phyloP scores from a whole-genome alignment of 192 early-diverging fungal species.

The Rhizoclosmatium sp. region DNA sequence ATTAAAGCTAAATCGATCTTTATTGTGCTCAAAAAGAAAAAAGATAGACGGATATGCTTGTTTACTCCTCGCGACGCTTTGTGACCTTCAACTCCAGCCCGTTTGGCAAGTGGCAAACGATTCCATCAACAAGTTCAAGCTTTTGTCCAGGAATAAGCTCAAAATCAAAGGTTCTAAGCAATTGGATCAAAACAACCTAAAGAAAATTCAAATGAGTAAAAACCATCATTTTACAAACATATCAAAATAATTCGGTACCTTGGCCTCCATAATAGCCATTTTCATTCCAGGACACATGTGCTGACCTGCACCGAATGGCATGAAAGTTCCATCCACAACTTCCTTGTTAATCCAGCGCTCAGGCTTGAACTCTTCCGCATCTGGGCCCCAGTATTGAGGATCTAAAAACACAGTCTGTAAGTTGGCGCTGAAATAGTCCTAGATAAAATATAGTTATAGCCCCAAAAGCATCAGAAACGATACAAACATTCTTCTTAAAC shows the following conservation, averaged over 20 bases:
- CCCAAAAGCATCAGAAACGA: no score
- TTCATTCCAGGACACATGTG: constrained; percentile 43
- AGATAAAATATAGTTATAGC: no score
- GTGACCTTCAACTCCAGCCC: constrained; percentile 4
- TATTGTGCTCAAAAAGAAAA: no score
- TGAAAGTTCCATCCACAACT: constrained; percentile 29
- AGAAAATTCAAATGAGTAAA: no score
- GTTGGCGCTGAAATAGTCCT: constrained; percentile 13
- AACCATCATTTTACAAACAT: no score
- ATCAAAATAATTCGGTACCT: neutral
- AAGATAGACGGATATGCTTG: no score
- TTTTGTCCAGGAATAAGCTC: neutral
- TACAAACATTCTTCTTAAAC: constrained; percentile 49
- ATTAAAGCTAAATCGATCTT: no score
- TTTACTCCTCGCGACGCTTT: constrained; percentile 32
- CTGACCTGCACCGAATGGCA: constrained; percentile 42
- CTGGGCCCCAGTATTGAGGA: constrained; percentile 53
- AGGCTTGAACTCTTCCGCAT: constrained; percentile 63
- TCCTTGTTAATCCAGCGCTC: constrained; percentile 63
- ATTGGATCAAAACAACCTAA: neutral
- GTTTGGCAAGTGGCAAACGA: constrained; percentile 10
- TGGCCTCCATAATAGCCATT: constrained; percentile 27
- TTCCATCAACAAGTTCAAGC: constrained; percentile 10
- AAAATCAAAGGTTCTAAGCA: neutral
- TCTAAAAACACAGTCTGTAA: constrained; percentile 41